Percentiles rank a stretch among this genome's conserved stretches.
Evolutionary conservation across 2,329 filamentous ascomycete genomes (phyloP).

Genomic region (Fusarium palustre): DNA sequence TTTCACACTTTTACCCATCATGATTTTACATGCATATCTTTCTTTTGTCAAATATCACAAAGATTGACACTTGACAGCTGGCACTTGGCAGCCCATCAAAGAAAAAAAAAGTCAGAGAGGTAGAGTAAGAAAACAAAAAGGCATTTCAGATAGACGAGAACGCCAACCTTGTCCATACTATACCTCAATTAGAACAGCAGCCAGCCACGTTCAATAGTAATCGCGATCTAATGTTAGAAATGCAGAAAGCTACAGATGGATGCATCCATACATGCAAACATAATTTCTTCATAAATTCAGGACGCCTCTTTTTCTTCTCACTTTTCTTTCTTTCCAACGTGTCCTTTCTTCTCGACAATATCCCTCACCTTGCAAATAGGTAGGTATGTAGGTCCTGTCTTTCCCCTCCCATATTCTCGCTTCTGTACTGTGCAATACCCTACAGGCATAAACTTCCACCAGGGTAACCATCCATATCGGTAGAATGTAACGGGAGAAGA

Average conservation of each 20-base stretch:
- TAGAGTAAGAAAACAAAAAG: background rate
- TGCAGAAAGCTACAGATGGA: conserved; percentile 14
- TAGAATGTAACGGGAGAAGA: conserved; percentile 24
- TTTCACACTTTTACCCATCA: background rate
- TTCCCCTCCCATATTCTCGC: background rate
- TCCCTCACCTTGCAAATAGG: background rate
- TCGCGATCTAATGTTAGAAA: conserved; percentile 7
- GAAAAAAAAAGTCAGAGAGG: conserved; percentile 1
- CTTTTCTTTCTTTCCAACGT: background rate
- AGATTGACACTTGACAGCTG: conserved; percentile 6
- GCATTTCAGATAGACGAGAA: conserved; percentile 26
- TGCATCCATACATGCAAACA: background rate
- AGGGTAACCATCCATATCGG: background rate
- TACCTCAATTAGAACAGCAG: conserved; percentile 31
- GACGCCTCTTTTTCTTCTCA: conserved; percentile 14
- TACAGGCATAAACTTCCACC: conserved; percentile 6
- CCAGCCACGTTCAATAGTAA: conserved; percentile 36
- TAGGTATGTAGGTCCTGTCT: background rate
- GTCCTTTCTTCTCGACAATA: conserved; percentile 3
- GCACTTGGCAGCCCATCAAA: background rate
- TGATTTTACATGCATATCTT: background rate
- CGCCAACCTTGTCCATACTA: conserved; percentile 23
- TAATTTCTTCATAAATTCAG: conserved; percentile 4
- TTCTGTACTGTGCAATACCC: background rate
- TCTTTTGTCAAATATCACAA: background rate